Evolutionary conservation across 2,329 filamentous ascomycete genomes (phyloP).

Genomic region (Sclerotinia sclerotiorum): DNA sequence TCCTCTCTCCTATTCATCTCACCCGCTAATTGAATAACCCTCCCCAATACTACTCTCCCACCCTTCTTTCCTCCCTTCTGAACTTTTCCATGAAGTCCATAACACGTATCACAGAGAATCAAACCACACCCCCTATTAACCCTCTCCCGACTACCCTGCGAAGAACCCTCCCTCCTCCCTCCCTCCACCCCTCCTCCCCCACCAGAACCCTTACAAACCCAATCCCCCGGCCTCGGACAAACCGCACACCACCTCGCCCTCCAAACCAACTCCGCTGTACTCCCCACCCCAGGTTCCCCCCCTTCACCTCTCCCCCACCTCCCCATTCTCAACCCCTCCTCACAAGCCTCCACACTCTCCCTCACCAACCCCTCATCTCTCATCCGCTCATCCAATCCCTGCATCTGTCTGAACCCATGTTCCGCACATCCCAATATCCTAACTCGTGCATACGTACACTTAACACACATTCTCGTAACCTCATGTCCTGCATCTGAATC

Average conservation of each 20-base stretch:
- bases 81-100: constrained; percentile 12
- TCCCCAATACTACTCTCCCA: neutral
- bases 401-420: constrained; percentile 25
- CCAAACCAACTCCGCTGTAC: constrained; percentile 24
- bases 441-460: constrained; percentile 32
- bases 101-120: constrained; percentile 31
- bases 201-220: neutral
- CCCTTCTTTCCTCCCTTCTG: constrained; percentile 6
- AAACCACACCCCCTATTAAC: constrained; percentile 32
- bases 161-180: neutral
- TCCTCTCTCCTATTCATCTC: neutral
- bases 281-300: constrained; percentile 11
- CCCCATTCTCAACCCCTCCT: neutral
- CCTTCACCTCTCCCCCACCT: neutral
- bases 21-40: neutral
- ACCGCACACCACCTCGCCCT: constrained; percentile 34
- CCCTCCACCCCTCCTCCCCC: neutral
- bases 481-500: neutral
- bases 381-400: constrained; percentile 25
- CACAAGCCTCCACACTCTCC: constrained; percentile 22
- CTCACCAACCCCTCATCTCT: constrained; percentile 24
- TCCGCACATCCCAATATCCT: constrained; percentile 30
- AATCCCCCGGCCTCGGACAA: constrained; percentile 31
- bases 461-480: constrained; percentile 34
- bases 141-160: neutral